Conservation (phyloP, 1,284 basidiomycete genomes). For the Cryptococcus sp. region DNA sequence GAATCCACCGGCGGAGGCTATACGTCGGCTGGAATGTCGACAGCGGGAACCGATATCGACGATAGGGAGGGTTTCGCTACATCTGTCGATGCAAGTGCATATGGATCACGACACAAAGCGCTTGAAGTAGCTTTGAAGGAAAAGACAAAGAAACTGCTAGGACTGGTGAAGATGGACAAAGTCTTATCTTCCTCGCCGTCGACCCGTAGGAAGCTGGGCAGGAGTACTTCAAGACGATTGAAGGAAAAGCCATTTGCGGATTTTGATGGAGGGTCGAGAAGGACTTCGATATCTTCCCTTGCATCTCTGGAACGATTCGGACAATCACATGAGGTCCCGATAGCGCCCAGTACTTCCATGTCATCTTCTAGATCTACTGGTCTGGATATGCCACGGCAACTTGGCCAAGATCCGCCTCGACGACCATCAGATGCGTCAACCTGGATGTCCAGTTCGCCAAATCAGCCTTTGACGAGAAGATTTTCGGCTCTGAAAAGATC, state of each 20-base stretch:
- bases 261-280: constrained; percentile 10
- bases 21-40: constrained; percentile 19
- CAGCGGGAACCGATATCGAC: constrained; percentile 21
- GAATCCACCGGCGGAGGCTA: constrained; percentile 28
- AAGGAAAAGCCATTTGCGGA: constrained; percentile 4
- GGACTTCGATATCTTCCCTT: constrained; percentile 24
- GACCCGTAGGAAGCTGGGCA: not conserved
- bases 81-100: constrained; percentile 4
- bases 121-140: constrained; percentile 32
- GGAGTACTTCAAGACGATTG: constrained; percentile 1
- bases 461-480: constrained; percentile 7
- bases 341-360: not conserved
- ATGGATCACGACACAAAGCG: constrained; percentile 16
- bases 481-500: constrained; percentile 31
- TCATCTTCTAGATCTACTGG: not conserved
- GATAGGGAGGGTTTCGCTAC: constrained; percentile 20
- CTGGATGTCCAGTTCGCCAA: not conserved
- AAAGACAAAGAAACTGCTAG: constrained; percentile 33
- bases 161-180: constrained; percentile 32
- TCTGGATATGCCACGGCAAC: not conserved
- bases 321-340: not conserved
- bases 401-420: not conserved
- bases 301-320: constrained; percentile 1
- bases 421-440: constrained; percentile 2
- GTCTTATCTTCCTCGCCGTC: constrained; percentile 18